Base-by-base conservation (phyloP, 768 basidiomycete genomes). In the Tricholoma sp. region DNA sequence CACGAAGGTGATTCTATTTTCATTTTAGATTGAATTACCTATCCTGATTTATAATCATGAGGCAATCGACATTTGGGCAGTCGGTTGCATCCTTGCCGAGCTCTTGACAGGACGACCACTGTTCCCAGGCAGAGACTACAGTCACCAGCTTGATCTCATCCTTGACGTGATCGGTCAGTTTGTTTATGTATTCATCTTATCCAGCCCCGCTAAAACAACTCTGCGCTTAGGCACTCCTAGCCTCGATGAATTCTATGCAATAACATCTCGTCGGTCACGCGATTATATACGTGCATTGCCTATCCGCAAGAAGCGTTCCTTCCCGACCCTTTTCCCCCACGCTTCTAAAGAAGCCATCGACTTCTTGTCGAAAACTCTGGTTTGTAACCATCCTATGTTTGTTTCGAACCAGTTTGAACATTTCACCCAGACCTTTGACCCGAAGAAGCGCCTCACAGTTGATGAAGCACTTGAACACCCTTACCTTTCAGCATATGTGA, bases 161-260 rank as follows among this genome's bases (percentile, higher is more conserved):
- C 82, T 98, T 65, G 95, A 98, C 63, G 90, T 98, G 33, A 85
- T 99, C 53, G 96, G 57, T 54, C 5, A 36, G 45, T 37, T 44
- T 4, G 44, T 33, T 10, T 17, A 4, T 53, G 7, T 4, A n/a
- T 28, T 18, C 3, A 24, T 24, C 39, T 15, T 20, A 20, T n/a
- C 4, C 17, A 2, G 10, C 7, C 41, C 10, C 20, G 15, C 17
- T 42, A 18, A 42, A 11, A 20, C 17, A 5, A 29, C 34, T 10
- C 28, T 47, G 9, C 13, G 24, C 24, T 24, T 24, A 55, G 54
- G 96, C 24, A 98, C 96, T 24, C 97, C 97, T 2, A 92, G 94
- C 7, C 78, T 98, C 54, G 96, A 99, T 61, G 97, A 98, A 67
- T 98, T 98, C 73, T 94, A 98, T 74, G 92, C 92, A 32, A 98